phyloP scores from a whole-genome alignment of 768 basidiomycete species.

The Punctularia strigosozonata region DNA sequence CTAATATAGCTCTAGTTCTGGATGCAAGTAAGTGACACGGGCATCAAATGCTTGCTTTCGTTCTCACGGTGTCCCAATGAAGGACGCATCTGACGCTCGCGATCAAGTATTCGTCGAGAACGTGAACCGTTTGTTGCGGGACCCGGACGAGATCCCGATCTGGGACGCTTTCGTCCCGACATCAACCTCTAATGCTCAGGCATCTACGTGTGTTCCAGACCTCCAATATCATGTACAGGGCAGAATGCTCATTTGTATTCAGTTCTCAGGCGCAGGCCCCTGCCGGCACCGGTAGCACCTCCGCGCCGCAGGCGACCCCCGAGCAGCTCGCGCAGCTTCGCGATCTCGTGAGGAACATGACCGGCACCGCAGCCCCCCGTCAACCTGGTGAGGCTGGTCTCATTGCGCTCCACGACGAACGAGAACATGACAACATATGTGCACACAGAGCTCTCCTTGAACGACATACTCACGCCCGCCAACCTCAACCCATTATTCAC shows the following conservation, averaged over 20 bases:
- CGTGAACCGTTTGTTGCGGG: constrained; percentile 57
- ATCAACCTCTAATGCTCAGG: constrained; percentile 25
- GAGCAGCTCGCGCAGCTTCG: constrained; percentile 58
- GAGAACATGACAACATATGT: constrained; percentile 1
- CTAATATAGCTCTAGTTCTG: constrained; percentile 65
- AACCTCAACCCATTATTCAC: constrained; percentile 64
- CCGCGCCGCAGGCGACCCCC: constrained; percentile 25
- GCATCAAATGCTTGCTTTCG: not conserved
- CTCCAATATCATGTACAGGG: not conserved
- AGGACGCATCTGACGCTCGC: constrained; percentile 58
- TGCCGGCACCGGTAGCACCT: constrained; percentile 2
- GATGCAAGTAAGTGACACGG: constrained; percentile 53
- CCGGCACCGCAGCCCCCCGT: constrained; percentile 18
- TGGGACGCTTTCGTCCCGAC: constrained; percentile 48
- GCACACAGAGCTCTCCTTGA: constrained; percentile 46
- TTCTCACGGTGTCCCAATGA: constrained; percentile 2
- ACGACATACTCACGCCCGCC: constrained; percentile 64
- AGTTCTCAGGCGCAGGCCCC: not conserved
- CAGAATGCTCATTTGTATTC: too few relatives aligned
- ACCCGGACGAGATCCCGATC: constrained; percentile 47
- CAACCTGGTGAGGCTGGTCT: constrained; percentile 5
- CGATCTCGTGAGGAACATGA: constrained; percentile 36
- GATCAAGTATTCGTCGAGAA: constrained; percentile 68
- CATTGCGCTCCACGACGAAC: too few relatives aligned
- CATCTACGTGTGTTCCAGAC: constrained; percentile 31